These are phyloP conservation scores for Aspergillus nomiae DNA, from an alignment of 2,329 filamentous ascomycete genomes.

Conservation along the genomic window DNA sequence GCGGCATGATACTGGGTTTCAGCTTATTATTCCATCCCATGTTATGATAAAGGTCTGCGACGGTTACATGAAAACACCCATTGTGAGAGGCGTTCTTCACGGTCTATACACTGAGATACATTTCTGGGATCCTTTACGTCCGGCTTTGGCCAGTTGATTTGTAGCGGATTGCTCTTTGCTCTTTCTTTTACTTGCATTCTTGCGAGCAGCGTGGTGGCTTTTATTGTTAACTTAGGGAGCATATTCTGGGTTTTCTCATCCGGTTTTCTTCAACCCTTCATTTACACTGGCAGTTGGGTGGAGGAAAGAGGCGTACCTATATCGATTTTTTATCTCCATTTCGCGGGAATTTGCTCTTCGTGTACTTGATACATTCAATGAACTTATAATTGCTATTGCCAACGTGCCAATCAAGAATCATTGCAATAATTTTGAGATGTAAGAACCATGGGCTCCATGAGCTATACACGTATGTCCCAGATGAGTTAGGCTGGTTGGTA, in stretches of 20 bases:
- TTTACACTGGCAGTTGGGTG: neutral
- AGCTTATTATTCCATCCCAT: neutral
- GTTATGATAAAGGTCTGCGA: conserved; percentile 9
- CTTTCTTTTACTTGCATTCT: conserved; percentile 9
- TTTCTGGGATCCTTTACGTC: conserved; percentile 17
- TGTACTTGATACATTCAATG: conserved; percentile 8
- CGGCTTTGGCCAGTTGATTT: conserved; percentile 18
- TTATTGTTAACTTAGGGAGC: neutral
- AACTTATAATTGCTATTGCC: conserved; percentile 1
- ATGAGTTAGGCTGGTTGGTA: neutral
- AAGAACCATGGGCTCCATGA: neutral
- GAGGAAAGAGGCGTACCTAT: conserved; percentile 1
- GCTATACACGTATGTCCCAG: neutral
- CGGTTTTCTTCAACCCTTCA: neutral
- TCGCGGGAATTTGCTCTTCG: neutral
- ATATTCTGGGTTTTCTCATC: conserved; percentile 2
- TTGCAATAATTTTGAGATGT: neutral
- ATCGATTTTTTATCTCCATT: neutral
- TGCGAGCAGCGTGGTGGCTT: conserved; percentile 6
- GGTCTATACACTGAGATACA: conserved; percentile 28
- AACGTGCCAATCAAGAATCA: neutral
- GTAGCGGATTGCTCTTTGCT: conserved; percentile 15
- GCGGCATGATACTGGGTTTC: neutral
- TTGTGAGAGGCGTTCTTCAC: conserved; percentile 25
- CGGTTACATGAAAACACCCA: conserved; percentile 15